Evolutionary conservation across 441 rosid species (phyloP).

Genomic region (Biscutella laevigata): DNA sequence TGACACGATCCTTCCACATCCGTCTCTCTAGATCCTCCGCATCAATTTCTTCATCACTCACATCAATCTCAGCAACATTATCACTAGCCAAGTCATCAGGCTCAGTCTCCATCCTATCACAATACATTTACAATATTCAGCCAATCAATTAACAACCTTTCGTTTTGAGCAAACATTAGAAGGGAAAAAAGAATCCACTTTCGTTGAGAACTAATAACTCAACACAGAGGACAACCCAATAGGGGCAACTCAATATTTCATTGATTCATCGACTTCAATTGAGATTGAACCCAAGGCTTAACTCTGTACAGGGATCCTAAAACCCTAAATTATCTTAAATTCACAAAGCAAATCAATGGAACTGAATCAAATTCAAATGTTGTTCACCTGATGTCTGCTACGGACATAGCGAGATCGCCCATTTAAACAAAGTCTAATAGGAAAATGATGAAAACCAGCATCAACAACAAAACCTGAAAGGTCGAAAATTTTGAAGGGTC

Average conservation of each 20-base stretch:
- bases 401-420: slow-evolving; percentile 17
- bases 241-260: not conserved
- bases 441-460: slow-evolving; percentile 5
- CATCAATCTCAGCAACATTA: slow-evolving; percentile 86
- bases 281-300: not conserved
- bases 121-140: not conserved
- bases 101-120: slow-evolving; percentile 26
- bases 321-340: not conserved
- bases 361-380: slow-evolving; percentile 5
- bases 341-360: not conserved
- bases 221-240: not conserved
- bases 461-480: not conserved
- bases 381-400: slow-evolving; percentile 22
- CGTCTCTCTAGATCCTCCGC: slow-evolving; percentile 76
- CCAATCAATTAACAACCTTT: not conserved
- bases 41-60: slow-evolving; percentile 97
- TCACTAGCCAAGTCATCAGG: slow-evolving; percentile 67
- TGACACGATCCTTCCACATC: slow-evolving; percentile 93
- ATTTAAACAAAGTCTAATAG: not conserved
- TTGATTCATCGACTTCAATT: not conserved
- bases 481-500: slow-evolving; percentile 1
- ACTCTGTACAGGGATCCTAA: not conserved
- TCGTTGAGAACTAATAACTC: not conserved
- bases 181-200: not conserved
- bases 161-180: not conserved